Percentiles rank a stretch among this genome's conserved stretches.
phyloP scores from a whole-genome alignment of 176 grass and related monocot species.

The Eragrostis nindensis region DNA sequence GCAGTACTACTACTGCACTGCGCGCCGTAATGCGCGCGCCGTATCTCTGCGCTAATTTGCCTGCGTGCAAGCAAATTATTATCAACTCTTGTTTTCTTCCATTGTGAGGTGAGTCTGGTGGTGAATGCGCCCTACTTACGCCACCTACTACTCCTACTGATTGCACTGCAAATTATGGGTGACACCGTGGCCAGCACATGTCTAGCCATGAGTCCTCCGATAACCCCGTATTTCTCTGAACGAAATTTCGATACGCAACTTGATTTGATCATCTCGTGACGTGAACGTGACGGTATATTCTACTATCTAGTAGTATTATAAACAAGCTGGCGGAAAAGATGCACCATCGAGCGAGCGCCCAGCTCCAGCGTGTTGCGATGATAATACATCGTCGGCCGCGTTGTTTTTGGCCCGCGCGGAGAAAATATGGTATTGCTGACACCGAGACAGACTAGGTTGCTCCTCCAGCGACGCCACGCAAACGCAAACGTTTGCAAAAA shows the following conservation, averaged over 20 bases:
- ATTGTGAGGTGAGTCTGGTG: conserved; percentile 9
- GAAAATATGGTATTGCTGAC: too few relatives aligned
- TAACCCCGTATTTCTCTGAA: too few relatives aligned
- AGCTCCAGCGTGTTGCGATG: too few relatives aligned
- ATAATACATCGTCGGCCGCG: too few relatives aligned
- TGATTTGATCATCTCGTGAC: not conserved
- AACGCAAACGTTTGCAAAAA: not conserved
- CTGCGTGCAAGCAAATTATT: not conserved
- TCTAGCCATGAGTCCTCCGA: not conserved
- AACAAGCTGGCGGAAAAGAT: too few relatives aligned
- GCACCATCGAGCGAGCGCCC: too few relatives aligned
- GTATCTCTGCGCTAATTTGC: too few relatives aligned
- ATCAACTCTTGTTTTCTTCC: too few relatives aligned
- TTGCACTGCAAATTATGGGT: not conserved
- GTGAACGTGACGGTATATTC: not conserved
- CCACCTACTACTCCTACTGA: conserved; percentile 6
- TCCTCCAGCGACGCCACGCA: not conserved
- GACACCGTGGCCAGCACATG: conserved; percentile 33
- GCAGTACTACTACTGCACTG: not conserved
- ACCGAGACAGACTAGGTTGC: not conserved
- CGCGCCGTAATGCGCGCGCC: not conserved
- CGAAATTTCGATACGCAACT: too few relatives aligned
- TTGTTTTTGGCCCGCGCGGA: too few relatives aligned
- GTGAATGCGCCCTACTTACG: not conserved
- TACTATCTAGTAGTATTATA: too few relatives aligned